Evolutionary conservation across 2,329 filamentous ascomycete species (phyloP).

Genomic region (Clonostachys rhizophaga): DNA sequence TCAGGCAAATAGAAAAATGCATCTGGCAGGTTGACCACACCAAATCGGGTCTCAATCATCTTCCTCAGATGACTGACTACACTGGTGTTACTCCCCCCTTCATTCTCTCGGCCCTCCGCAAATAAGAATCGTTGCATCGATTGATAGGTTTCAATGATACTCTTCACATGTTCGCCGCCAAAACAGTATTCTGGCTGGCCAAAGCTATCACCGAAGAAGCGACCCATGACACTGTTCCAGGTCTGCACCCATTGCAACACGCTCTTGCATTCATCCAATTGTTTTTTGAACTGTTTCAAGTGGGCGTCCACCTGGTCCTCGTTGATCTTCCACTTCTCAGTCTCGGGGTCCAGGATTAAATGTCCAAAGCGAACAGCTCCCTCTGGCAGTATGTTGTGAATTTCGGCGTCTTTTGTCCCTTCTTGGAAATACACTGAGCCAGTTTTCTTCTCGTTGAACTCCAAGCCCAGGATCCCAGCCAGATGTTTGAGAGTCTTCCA

Average conservation of each 20-base stretch:
- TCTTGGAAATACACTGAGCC: background rate
- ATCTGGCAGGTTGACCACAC: constrained; percentile 30
- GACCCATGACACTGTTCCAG: constrained; percentile 39
- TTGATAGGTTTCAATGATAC: constrained; percentile 32
- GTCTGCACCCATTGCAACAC: constrained; percentile 30
- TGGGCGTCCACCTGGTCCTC: constrained; percentile 46
- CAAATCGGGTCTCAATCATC: constrained; percentile 24
- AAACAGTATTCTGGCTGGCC: constrained; percentile 37
- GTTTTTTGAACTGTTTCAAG: constrained; percentile 46
- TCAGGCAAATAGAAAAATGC: constrained; percentile 40
- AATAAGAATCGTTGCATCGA: constrained; percentile 34
- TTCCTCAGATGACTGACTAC: constrained; percentile 19
- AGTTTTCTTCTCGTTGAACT: background rate
- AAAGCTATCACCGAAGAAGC: constrained; percentile 40
- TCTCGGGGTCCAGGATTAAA: background rate
- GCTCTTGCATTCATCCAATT: constrained; percentile 46
- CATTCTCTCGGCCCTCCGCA: background rate
- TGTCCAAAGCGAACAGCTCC: background rate
- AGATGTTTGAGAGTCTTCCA: constrained; percentile 36
- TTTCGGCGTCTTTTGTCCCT: background rate
- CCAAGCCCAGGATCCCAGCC: constrained; percentile 8
- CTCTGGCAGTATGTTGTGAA: background rate
- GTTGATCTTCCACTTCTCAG: constrained; percentile 48
- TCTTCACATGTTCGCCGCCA: constrained; percentile 35
- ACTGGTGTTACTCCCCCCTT: constrained; percentile 7